Evolutionary conservation across 495 filamentous ascomycete species (phyloP), one percentile per base, ranked within the genome.

Genomic region (Staphylotrichum longicolle): DNA sequence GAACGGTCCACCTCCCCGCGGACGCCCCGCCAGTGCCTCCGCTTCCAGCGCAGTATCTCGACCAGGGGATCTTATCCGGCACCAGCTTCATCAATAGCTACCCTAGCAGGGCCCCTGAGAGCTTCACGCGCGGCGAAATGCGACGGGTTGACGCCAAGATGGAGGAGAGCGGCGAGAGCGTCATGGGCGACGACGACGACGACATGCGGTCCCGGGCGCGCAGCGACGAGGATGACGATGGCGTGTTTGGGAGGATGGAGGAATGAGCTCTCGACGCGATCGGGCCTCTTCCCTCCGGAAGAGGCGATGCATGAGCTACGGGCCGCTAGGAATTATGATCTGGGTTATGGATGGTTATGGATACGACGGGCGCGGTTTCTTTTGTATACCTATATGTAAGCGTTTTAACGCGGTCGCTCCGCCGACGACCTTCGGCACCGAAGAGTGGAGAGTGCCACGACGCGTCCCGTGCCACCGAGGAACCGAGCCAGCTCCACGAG

Each of bases 241-340:
- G 91, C 61, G 77, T 98, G 54, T 98, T 98, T 79, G 94, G 94
- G 30, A 85, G 84, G 61, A 97, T 97, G 93, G 94, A 98, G 71
- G 91, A 94, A 75, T 96, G 54, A 70, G 39, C 82, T 53, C 62
- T 52, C 27, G 37, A 5, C 34, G 35, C 11, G 45, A 27, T 6
- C 27, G 41, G 14, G 35, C 15, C 3, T 58, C 20, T 15, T 49
- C 11, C 14, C n/a, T 34, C n/a, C 34, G 57, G 37, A 59, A 51
- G 35, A 42, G 11, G 39, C 37, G 34, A 7, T 15, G 58, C 52
- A 42, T 60, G 20, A 42, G 51, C 10, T 33, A 45, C 12, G 7
- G 39, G 14, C 15, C 14, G 50, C 32, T 50, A 10, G 37, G 40
- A 32, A 46, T 55, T 54, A 54, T 49, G 50, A 50, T 51, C 40